Conservation (phyloP, 768 basidiomycete genomes). For the Mycena capillaripes region DNA sequence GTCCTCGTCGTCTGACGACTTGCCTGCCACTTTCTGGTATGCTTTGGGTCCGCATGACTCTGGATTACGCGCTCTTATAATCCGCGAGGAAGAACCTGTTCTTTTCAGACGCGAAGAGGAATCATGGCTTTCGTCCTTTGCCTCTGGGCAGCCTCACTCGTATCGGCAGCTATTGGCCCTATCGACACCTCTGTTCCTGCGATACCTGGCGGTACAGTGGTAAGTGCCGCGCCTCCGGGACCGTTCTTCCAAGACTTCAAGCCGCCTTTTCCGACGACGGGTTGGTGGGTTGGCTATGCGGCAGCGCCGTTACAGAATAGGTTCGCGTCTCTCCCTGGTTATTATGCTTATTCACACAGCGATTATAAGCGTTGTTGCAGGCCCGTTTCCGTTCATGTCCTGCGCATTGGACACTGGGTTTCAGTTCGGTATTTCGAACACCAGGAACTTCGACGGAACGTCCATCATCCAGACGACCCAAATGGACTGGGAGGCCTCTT, state of each 20-base stretch:
- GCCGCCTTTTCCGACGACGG: slow-evolving; percentile 51
- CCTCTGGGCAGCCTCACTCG: slow-evolving; percentile 19
- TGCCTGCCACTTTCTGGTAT: background rate
- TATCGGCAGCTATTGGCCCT: slow-evolving; percentile 27
- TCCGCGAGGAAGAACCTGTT: background rate
- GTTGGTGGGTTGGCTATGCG: slow-evolving; percentile 53
- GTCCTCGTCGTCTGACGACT: background rate
- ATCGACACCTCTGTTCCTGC: slow-evolving; percentile 29
- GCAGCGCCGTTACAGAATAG: slow-evolving; percentile 41
- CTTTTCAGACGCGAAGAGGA: background rate
- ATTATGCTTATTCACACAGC: background rate
- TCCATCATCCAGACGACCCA: slow-evolving; percentile 50
- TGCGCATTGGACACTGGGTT: slow-evolving; percentile 42
- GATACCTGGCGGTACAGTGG: slow-evolving; percentile 25
- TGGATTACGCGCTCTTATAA: slow-evolving; percentile 11
- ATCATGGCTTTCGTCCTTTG: slow-evolving; percentile 20
- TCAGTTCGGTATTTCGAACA: slow-evolving; percentile 48
- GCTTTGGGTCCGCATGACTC: slow-evolving; percentile 11
- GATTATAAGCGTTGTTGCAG: slow-evolving; percentile 43
- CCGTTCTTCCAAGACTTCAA: slow-evolving; percentile 51
- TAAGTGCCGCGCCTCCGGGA: slow-evolving; percentile 41
- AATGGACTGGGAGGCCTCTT: slow-evolving; percentile 50
- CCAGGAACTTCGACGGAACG: slow-evolving; percentile 47
- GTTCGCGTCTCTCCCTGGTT: slow-evolving; percentile 34
- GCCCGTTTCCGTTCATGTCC: slow-evolving; percentile 51